Evolutionary conservation across 148 eudicot genomes (phyloP), one percentile per base, ranked within the genome.

Genomic region (Heliamphora exappendiculata): DNA sequence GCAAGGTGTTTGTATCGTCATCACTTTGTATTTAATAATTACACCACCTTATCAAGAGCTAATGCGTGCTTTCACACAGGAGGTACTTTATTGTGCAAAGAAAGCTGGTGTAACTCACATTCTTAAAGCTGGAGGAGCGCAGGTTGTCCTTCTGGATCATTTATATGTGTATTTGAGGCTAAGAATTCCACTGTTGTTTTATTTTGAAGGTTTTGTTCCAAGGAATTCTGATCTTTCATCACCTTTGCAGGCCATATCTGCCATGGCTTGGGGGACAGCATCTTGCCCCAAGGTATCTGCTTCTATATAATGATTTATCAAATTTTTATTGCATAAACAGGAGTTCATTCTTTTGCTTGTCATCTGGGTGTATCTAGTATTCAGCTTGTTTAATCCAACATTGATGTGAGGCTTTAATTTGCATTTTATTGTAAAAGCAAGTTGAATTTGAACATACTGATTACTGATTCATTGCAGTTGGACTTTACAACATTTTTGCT

Each of bases 261-360:
- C 99, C 81, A 93, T 96, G 99, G 99, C 99, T 45, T 96, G 99
- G 99, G 99, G 99, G 57, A 96, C 99, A n/a, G 72, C 88, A 22
- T 93, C 98, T 62, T 96, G 99, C 80, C 99, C 99, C 37, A 96
- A 96, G 99, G 99, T 96, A 86, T 42, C 45, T 29, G 17, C 58
- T 42, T 66, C 13, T 49, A 54, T 59, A 63, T 45, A 22, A 28
- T 59, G 26, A 28, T 69, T 7, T 60, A 17, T 24, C 3, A 49
- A 59, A 59, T 60, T 19, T 62, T 75, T 45, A 33, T 20, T 16
- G 54, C 24, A 8, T 4, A 31, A 59, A 31, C 37, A 9, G 29
- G 28, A 26, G 24, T 44, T 62, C 37, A n/a, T 63, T 74, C 13
- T 29, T 62, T 3, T 45, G 36, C 20, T 47, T 34, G 29, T 75